A percentile compares a stretch with the other conserved stretches of the same genome.
phyloP scores from a whole-genome alignment of 106 monocot genomes.

The Allium cepa region DNA sequence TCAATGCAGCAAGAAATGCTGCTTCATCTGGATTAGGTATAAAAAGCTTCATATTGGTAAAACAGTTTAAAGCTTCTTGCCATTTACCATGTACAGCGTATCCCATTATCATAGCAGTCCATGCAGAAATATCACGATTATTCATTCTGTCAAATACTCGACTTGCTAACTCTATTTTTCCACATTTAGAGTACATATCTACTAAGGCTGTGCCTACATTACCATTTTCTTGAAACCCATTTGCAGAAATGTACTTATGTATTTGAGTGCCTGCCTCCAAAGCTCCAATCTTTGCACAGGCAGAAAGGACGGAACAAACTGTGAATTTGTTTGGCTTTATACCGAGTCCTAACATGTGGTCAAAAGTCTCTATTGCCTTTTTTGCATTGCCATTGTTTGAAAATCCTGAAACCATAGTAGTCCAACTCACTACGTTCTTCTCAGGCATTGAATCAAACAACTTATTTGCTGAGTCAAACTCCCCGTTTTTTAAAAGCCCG shows the following conservation, averaged over 20 bases:
- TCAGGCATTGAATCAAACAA: conserved; percentile 25
- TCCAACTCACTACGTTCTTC: conserved; percentile 42
- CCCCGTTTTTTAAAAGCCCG: conserved; percentile 16
- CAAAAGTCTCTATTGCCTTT: conserved; percentile 11
- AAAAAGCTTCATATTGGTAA: conserved; percentile 25
- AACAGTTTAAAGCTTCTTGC: conserved; percentile 20
- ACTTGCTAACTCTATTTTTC: conserved; percentile 20
- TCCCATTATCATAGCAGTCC: conserved; percentile 43
- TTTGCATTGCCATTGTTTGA: conserved; percentile 10
- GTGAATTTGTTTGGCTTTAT: conserved; percentile 23
- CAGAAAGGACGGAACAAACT: conserved; percentile 12
- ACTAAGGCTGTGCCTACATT: conserved; percentile 24
- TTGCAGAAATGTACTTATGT: conserved; percentile 15
- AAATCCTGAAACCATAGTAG: conserved; percentile 16
- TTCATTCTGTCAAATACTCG: conserved; percentile 23
- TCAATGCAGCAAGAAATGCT: conserved; percentile 22
- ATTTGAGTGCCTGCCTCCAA: conserved; percentile 15
- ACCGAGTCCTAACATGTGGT: conserved; percentile 17
- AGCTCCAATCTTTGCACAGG: conserved; percentile 24
- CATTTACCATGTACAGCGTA: conserved; percentile 28
- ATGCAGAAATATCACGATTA: conserved; percentile 16
- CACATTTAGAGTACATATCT: conserved; percentile 37
- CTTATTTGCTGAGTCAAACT: conserved; percentile 9
- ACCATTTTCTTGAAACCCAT: conserved; percentile 4
- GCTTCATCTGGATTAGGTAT: conserved; percentile 22